Percentiles rank a stretch among this genome's conserved stretches.
Evolutionary conservation across 2,329 filamentous ascomycete species (phyloP).

Genomic region (Colletotrichum lupini): DNA sequence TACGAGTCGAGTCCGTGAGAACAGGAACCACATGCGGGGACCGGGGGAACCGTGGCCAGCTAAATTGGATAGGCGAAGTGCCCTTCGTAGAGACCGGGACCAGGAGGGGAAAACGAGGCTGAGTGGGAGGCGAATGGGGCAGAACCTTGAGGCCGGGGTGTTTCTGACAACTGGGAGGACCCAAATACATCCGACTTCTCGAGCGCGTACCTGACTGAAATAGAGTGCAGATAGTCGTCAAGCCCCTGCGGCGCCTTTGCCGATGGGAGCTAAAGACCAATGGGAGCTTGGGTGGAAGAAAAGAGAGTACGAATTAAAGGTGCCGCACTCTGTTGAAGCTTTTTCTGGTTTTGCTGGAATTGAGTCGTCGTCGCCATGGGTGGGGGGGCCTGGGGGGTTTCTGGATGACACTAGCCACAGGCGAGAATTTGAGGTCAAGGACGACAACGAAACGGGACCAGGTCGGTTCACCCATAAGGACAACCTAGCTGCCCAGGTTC

Average conservation of each 20-base stretch:
- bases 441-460: not conserved
- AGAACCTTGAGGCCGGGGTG: conserved; percentile 5
- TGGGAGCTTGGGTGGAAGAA: not conserved
- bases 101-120: conserved; percentile 23
- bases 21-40: not conserved
- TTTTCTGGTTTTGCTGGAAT: not conserved
- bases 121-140: conserved; percentile 24
- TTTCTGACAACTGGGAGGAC: conserved; percentile 9
- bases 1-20: not conserved
- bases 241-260: conserved; percentile 12
- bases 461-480: not conserved
- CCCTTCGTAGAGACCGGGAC: conserved; percentile 10
- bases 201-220: conserved; percentile 23
- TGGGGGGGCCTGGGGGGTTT: not conserved
- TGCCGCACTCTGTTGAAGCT: conserved; percentile 15
- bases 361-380: conserved; percentile 10
- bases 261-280: conserved; percentile 7
- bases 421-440: not conserved
- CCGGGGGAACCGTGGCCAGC: conserved; percentile 5
- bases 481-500: not conserved
- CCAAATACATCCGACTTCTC: not conserved
- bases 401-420: conserved; percentile 1
- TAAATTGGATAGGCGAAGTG: not conserved
- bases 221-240: conserved; percentile 14
- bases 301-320: conserved; percentile 16